Percentiles rank a stretch among this genome's conserved stretches.
These are phyloP conservation scores for Cladosporium sp. DNA, from an alignment of 2,329 filamentous ascomycete genomes.

Conservation along the genomic window DNA sequence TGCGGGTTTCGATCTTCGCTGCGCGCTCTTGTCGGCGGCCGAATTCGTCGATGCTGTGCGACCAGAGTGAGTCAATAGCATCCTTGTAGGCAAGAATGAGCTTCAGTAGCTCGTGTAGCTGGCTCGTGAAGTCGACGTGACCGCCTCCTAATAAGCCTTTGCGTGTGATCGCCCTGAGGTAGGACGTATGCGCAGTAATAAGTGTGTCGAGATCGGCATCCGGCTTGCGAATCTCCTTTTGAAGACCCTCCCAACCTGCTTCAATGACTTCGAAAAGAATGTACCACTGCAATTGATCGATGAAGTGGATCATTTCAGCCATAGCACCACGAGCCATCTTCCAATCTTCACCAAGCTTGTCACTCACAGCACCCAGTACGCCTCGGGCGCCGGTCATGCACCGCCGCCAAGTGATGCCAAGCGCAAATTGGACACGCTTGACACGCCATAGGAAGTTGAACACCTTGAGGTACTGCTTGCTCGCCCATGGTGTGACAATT, in stretches of 20 bases:
- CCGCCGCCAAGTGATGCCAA: slow-evolving; percentile 85
- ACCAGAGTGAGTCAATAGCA: slow-evolving; percentile 88
- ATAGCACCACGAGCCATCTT: slow-evolving; percentile 82
- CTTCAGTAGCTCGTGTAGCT: slow-evolving; percentile 87
- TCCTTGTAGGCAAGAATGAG: slow-evolving; percentile 93
- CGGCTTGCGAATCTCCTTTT: slow-evolving; percentile 69
- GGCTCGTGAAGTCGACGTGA: slow-evolving; percentile 70
- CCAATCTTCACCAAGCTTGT: slow-evolving; percentile 64
- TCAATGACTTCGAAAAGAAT: slow-evolving; percentile 99
- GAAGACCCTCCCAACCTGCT: slow-evolving; percentile 86
- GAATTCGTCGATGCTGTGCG: slow-evolving; percentile 91
- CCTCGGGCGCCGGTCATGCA: slow-evolving; percentile 93
- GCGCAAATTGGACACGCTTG: slow-evolving; percentile 92
- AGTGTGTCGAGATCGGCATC: slow-evolving; percentile 92
- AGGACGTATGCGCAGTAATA: slow-evolving; percentile 84
- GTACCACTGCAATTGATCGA: slow-evolving; percentile 96
- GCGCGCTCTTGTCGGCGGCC: slow-evolving; percentile 82
- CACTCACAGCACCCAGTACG: slow-evolving; percentile 75
- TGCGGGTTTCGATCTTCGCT: slow-evolving; percentile 64
- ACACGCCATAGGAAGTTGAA: slow-evolving; percentile 99
- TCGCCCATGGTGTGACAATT: slow-evolving; percentile 92
- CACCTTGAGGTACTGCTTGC: slow-evolving; percentile 94
- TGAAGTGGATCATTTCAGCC: slow-evolving; percentile 98
- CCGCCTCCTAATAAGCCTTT: slow-evolving; percentile 83
- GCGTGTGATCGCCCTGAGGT: slow-evolving; percentile 89